These are phyloP conservation scores for Schwanniomyces occidentalis DNA, from an alignment of 805 yeast species.

Conservation along the genomic window DNA sequence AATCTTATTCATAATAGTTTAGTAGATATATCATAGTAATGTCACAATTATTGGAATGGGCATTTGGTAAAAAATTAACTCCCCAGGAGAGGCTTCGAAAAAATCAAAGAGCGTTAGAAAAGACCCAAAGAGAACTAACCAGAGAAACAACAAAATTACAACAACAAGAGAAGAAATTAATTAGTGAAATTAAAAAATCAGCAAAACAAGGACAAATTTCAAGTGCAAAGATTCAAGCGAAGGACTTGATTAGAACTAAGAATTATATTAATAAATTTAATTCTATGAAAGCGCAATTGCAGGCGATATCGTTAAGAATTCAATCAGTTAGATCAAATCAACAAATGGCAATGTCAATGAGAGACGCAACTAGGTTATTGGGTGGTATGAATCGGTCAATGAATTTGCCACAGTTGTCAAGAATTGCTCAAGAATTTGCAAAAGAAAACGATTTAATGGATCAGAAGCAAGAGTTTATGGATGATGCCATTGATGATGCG, in stretches of 20 bases:
- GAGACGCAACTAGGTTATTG: constrained; percentile 83
- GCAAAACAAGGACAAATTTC: constrained; percentile 88
- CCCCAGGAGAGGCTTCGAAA: constrained; percentile 94
- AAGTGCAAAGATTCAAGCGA: constrained; percentile 93
- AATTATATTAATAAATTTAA: constrained; percentile 84
- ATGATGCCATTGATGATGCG: constrained; percentile 94
- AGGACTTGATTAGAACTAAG: constrained; percentile 88
- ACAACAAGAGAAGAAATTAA: constrained; percentile 85
- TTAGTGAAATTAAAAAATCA: constrained; percentile 82
- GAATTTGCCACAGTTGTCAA: constrained; percentile 86
- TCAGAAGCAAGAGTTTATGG: constrained; percentile 98
- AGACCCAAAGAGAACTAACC: constrained; percentile 90
- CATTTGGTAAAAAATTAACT: constrained; percentile 87
- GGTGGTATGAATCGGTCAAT: constrained; percentile 85
- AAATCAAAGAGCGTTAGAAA: constrained; percentile 93
- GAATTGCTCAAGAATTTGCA: constrained; percentile 94
- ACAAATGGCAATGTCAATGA: constrained; percentile 94
- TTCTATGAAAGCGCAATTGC: constrained; percentile 91
- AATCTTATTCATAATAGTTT: too few relatives aligned
- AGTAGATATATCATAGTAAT: constrained; percentile 10
- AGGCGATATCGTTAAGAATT: constrained; percentile 87
- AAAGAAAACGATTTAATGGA: constrained; percentile 95
- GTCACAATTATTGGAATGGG: constrained; percentile 74
- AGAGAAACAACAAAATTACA: constrained; percentile 86
- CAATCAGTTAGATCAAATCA: constrained; percentile 92